Evolutionary conservation across 371 early-diverging fungal genomes (phyloP), one percentile per base, ranked within the genome.

Genomic region (Mucor mucedo): DNA sequence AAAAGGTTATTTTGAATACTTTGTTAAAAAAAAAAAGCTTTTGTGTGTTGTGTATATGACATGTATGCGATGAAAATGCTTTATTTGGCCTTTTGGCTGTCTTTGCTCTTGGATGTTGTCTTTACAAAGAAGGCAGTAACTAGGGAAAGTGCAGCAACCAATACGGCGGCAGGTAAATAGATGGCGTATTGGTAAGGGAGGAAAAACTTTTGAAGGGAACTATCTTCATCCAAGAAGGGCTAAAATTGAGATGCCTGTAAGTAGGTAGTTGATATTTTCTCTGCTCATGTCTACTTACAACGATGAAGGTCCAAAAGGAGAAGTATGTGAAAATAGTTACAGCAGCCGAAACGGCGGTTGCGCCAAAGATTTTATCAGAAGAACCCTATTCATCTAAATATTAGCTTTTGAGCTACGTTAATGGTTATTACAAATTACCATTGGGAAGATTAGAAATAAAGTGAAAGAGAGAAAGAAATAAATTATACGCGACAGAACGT

Each of bases 141-240:
- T 30, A 79, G 86, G 0, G 90, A 84, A 39, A 92, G 67, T 11
- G 91, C 95, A 39, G 88, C 80, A 32, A 93, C 84, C 28, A 95
- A 78, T 55, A 95, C 74, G 32, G 88, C 77, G 29, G 93, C 87
- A 7, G 96, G 96, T 28, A 92, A 80, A 30, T 87, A 87, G 64
- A 95, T 92, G 8, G 95, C 93, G 71, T 88, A 93, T 73, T 87
- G 86, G 58, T 89, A 83, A 35, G 91, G 87, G 42, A 91, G 93
- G 72, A 95, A 95, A 57, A 82, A 89, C 32, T 66, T 70, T 54
- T 89, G 90, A 40, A 91, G 70, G 6, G 84, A 79, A 75, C 90
- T 89, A 27, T 82, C 78, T 61, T 84, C 86, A 65, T 90, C 92
- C 32, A 94, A 89, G 66, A 95, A 94, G n/a, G 96, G 96, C 93